Evolutionary conservation across 225 moss, liverwort and hornwort species (phyloP).

Genomic region (Bryum argenteum): DNA sequence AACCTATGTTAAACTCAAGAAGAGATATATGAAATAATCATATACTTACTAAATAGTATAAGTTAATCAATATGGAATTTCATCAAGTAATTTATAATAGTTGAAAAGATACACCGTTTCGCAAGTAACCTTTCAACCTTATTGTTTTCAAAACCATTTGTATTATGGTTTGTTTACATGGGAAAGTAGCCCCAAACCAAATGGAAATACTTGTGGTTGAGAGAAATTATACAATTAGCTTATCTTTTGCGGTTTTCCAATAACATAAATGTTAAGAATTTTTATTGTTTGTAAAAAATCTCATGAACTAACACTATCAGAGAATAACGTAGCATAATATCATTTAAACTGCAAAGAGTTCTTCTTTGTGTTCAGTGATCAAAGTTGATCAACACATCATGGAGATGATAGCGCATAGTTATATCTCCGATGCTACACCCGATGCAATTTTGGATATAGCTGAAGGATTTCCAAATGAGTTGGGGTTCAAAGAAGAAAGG

Average conservation of each 20-base stretch:
- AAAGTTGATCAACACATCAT: neutral
- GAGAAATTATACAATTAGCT: fast-evolving
- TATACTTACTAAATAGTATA: too few relatives aligned
- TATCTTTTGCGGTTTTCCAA: neutral
- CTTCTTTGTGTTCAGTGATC: neutral
- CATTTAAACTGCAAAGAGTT: too few relatives aligned
- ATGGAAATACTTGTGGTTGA: neutral
- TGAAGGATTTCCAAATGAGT: constrained; percentile 14
- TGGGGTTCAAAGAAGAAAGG: neutral
- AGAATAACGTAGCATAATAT: neutral
- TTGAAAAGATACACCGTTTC: neutral
- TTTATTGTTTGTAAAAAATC: neutral
- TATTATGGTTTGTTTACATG: fast-evolving
- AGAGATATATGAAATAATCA: too few relatives aligned
- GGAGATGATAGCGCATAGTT: constrained; percentile 54
- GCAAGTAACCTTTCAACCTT: neutral
- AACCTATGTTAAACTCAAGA: too few relatives aligned
- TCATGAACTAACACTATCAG: too few relatives aligned
- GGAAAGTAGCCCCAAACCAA: neutral
- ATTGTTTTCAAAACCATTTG: neutral
- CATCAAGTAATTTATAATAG: neutral
- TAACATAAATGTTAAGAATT: neutral
- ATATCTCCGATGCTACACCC: constrained; percentile 18
- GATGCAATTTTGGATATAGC: constrained; percentile 19
- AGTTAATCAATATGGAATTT: too few relatives aligned